These are phyloP conservation scores for Cicer cuneatum DNA, from an alignment of 306 rosid species.

Conservation along the genomic window DNA sequence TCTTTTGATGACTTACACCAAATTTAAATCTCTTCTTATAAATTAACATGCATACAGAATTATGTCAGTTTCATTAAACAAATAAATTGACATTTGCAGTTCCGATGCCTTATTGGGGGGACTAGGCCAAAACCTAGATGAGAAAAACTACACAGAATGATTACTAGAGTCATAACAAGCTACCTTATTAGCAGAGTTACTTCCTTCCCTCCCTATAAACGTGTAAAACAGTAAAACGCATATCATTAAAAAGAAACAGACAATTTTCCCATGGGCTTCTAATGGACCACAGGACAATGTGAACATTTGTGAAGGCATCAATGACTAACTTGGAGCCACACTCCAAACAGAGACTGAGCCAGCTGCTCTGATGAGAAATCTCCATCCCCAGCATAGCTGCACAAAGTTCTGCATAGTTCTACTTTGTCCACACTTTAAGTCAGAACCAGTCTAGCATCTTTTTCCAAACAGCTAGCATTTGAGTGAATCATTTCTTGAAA, in stretches of 20 bases:
- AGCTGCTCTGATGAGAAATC: neutral
- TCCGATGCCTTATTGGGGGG: neutral
- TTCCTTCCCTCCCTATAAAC: neutral
- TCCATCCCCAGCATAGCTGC: neutral
- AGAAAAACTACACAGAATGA: no score
- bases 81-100: slow-evolving; percentile 23
- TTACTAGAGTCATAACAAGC: neutral
- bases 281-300: no score
- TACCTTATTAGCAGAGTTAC: neutral
- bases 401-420: neutral
- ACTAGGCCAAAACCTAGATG: no score
- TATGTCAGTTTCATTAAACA: slow-evolving; percentile 11
- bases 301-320: neutral
- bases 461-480: slow-evolving; percentile 23
- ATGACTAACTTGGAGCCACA: neutral
- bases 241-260: no score
- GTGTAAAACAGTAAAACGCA: neutral
- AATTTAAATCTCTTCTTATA: slow-evolving; percentile 25
- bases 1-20: slow-evolving; percentile 15
- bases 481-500: slow-evolving; percentile 9
- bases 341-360: neutral
- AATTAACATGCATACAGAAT: slow-evolving; percentile 34
- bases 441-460: neutral
- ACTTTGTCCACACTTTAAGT: slow-evolving; percentile 24
- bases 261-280: no score